Evolutionary conservation across 257 asterid genomes (phyloP), one percentile per base, ranked within the genome.

Genomic region (Fraxinus pennsylvanica): DNA sequence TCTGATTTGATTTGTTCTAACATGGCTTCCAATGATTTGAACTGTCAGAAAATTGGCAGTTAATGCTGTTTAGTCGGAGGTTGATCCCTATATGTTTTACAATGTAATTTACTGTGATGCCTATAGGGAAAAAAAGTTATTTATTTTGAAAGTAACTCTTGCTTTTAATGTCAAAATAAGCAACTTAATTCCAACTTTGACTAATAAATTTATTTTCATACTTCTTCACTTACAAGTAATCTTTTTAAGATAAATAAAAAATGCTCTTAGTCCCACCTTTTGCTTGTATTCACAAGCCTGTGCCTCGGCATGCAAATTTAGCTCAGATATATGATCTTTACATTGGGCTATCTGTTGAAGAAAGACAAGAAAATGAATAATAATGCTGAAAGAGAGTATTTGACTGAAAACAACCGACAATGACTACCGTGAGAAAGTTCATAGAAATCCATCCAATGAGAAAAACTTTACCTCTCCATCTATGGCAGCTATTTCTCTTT

Each of bases 271-370:
- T 72, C 87, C 45, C 82, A 96, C 98, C 99, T 91, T 93, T 85
- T 96, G 94, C 89, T 93, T 92, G 87, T 93, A 90, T 86, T 96
- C 99, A 30, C 87, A 79, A 80, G 96, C 98, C 86, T 93, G 99
- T 69, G 99, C 98, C 85, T 93, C 97, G 25, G 99, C 96, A 82
- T 96, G 96, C 89, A 96, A 79, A 85, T 88, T 88, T 67, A 96
- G 82, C 86, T 96, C 99, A 52, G 88, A 84, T 45, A 96, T 93
- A 82, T 96, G 99, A 79, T 88, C 86, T 87, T 91, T 93, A 85
- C 98, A 93, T 76, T 91, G 91, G 73, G 92, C 84, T 52, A 96
- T 82, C 99, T 95, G 92, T 85, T 27, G 36, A 79, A 73, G 9
- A 80, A 47, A 66, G 71, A 41, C 69, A 74, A 63, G 35, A 63